These are phyloP conservation scores for Exophiala viscosa DNA, from an alignment of 2,329 filamentous ascomycete species.

Conservation along the genomic window DNA sequence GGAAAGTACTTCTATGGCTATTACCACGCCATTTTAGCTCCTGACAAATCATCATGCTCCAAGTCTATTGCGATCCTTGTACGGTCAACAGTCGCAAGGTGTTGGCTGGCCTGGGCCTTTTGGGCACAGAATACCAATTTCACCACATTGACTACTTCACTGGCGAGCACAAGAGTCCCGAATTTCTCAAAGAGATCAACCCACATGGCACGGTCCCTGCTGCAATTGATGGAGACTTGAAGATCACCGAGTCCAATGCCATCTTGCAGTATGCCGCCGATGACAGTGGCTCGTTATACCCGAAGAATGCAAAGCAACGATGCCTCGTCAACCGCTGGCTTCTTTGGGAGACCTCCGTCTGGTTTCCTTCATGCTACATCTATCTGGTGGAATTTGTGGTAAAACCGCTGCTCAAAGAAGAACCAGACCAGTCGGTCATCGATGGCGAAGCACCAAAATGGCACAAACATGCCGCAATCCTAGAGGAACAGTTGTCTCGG, in stretches of 20 bases:
- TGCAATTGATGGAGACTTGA: conserved; percentile 38
- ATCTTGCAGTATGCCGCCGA: conserved; percentile 43
- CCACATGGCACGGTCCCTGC: conserved; percentile 38
- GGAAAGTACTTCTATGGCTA: too few species aligned
- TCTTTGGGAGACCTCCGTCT: conserved; percentile 41
- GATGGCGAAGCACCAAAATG: conserved; percentile 35
- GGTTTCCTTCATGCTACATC: conserved; percentile 41
- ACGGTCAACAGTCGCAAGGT: conserved; percentile 44
- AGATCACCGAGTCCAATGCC: conserved; percentile 42
- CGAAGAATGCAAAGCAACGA: conserved; percentile 39
- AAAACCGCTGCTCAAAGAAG: conserved; percentile 37
- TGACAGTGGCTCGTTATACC: conserved; percentile 34
- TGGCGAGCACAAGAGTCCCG: conserved; percentile 37
- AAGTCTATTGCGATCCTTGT: conserved; percentile 39
- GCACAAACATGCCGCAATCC: conserved; percentile 36
- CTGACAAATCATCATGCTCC: conserved; percentile 6
- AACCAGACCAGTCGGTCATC: conserved; percentile 37
- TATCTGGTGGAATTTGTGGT: conserved; percentile 42
- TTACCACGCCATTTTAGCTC: too few species aligned
- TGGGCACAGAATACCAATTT: conserved; percentile 36
- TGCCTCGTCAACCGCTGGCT: conserved; percentile 42
- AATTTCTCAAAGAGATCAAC: conserved; percentile 27
- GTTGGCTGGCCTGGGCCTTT: conserved; percentile 38
- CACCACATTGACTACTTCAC: conserved; percentile 40
- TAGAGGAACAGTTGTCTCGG: conserved; percentile 37